Base-by-base conservation (phyloP, 768 basidiomycete species). In the Russula foetens region DNA sequence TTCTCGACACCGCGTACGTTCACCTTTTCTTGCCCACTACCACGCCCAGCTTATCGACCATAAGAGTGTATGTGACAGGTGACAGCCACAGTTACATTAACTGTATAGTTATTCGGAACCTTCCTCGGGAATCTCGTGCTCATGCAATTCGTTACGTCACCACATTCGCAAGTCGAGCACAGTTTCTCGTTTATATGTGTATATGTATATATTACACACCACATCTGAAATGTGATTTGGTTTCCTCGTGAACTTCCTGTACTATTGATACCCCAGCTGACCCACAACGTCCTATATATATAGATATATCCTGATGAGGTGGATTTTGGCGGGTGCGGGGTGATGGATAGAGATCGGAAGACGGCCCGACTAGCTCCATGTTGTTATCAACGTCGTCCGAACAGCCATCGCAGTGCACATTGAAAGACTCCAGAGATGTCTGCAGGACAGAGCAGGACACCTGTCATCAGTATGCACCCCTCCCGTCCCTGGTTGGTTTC, bases 391-490 rank as follows among this genome's bases (percentile, higher is more conserved):
- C n/a, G 35, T 35, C 35, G 35, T 35, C 33, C 31, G 0, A 50
- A 33, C 4, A 15, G 26, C 8, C 21, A 31, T n/a, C 11, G 17
- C 21, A 14, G 7, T 33, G n/a, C 8, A n/a, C 26, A 35, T 2
- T 17, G 15, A n/a, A 17, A 41, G 12, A n/a, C 7, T 7, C 7
- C 4, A 8, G n/a, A 1, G 28, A 62, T 62, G 56, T 43, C 44
- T 12, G 21, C 21, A 14, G n/a, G 9, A 3, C 15, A 1, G 52
- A 39, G 12, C 11, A 76, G 60, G 66, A 81, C 75, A 3, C 83
- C 84, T 9, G 84, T 88, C 46, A 88, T 90, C 65, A 89, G 88
- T 88, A 66, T 73, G 84, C 68, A 39, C 21, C 23, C 29, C 49
- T 26, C 28, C 21, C 17, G 29, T 19, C 38, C 8, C 23, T 50